These are phyloP conservation scores for Tylopilus orsonianus DNA, from an alignment of 1,284 basidiomycete genomes.

Conservation along the genomic window DNA sequence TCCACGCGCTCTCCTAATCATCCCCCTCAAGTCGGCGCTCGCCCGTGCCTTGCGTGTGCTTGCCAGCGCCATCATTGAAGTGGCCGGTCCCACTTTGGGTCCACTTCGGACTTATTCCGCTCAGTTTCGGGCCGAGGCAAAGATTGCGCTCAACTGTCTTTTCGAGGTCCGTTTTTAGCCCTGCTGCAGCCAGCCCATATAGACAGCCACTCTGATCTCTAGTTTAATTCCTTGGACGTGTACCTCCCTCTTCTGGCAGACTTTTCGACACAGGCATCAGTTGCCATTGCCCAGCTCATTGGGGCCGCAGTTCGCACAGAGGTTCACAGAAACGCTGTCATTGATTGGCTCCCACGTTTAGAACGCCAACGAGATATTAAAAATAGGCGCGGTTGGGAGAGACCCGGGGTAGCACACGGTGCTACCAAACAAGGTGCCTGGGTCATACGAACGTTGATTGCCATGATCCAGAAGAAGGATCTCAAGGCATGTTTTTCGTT, in stretches of 20 bases:
- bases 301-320: slow-evolving; percentile 50
- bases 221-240: slow-evolving; percentile 62
- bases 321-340: slow-evolving; percentile 55
- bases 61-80: slow-evolving; percentile 56
- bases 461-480: slow-evolving; percentile 50
- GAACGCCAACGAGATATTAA: slow-evolving; percentile 57
- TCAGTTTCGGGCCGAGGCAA: slow-evolving; percentile 51
- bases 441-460: slow-evolving; percentile 52
- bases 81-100: slow-evolving; percentile 64
- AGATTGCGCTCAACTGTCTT: slow-evolving; percentile 53
- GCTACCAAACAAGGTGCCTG: slow-evolving; percentile 54
- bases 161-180: slow-evolving; percentile 50
- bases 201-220: background rate
- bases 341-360: slow-evolving; percentile 60
- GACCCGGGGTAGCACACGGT: slow-evolving; percentile 39
- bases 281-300: slow-evolving; percentile 58
- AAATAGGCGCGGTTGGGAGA: slow-evolving; percentile 69
- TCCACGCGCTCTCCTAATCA: slow-evolving; percentile 40
- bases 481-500: slow-evolving; percentile 43
- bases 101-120: slow-evolving; percentile 51
- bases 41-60: slow-evolving; percentile 62
- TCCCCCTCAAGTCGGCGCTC: slow-evolving; percentile 52
- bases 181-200: background rate
- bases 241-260: slow-evolving; percentile 62
- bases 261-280: slow-evolving; percentile 39